Evolutionary conservation across 2,329 filamentous ascomycete genomes (phyloP), one percentile per base, ranked within the genome.

Genomic region (Tolypocladium capitatum): DNA sequence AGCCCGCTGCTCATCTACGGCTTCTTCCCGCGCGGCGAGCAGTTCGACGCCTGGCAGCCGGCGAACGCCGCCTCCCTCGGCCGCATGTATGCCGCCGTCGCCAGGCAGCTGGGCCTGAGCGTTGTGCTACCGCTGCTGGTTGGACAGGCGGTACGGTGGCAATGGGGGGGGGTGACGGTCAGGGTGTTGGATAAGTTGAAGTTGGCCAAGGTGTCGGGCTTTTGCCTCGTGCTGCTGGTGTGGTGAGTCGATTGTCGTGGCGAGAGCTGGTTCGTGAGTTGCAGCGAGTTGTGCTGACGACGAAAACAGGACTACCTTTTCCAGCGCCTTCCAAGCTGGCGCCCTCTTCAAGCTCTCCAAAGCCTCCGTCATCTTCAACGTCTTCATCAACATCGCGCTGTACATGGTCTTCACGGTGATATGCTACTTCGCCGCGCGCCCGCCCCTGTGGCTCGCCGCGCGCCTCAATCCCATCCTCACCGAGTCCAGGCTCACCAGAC

Each of bases 221-320:
- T 69, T n/a, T 72, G 69, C 36, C 56, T 74, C 10, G 61, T 72
- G 10, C 54, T 75, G 28, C 60, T 77, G 6, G 71, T 73, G 2
- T 77, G 74, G 71, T 72, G 52, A 53, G 66, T 59, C 24, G 5
- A 5, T 24, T 5, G 2, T 9, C 21, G 9, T 2, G 38, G 10
- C 2, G 5, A 27, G 2, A n/a, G 16, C 38, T 7, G 24, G 24
- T n/a, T n/a, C n/a, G n/a, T n/a, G n/a, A n/a, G n/a, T n/a, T n/a
- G n/a, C 9, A 1, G 6, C n/a, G 16, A 31, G 13, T 5, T 24
- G 24, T 27, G 28, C 28, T 33, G 28, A 43, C 42, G 42, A 5
- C n/a, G 2, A n/a, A n/a, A n/a, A n/a, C 2, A 84, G 81, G 83
- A 78, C 79, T 10, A 83, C 81, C 0, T 83, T 81, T 56, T 82